Evolutionary conservation across 129 eudicot genomes (phyloP).

Genomic region (Pseudognaphalium luteoalbum): DNA sequence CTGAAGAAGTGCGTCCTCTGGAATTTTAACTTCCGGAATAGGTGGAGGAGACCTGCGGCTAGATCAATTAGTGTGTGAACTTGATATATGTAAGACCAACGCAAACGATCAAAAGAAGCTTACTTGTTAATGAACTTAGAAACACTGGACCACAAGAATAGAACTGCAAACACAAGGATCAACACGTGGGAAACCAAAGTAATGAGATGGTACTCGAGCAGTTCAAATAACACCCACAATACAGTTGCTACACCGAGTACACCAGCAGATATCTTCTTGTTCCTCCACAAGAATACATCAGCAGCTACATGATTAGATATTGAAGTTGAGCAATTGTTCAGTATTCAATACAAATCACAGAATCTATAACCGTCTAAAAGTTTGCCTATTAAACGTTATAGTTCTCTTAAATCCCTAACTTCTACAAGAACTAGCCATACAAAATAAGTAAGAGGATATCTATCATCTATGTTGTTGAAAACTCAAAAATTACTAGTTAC

Average conservation of each 20-base stretch:
- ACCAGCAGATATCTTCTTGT: slow-evolving; percentile 73
- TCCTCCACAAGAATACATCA: slow-evolving; percentile 80
- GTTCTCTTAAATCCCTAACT: slow-evolving; percentile 14
- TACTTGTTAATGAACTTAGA: slow-evolving; percentile 63
- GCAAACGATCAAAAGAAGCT: background rate
- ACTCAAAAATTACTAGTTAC: background rate
- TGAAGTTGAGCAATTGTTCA: slow-evolving; percentile 1
- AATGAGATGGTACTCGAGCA: slow-evolving; percentile 69
- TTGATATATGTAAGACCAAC: background rate
- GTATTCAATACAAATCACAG: slow-evolving; percentile 1
- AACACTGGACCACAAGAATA: slow-evolving; percentile 73
- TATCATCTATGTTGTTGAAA: no score
- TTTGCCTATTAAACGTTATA: background rate
- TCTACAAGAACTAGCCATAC: background rate
- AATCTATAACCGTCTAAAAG: slow-evolving; percentile 1
- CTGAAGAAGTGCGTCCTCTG: slow-evolving; percentile 57
- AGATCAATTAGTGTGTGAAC: slow-evolving; percentile 9
- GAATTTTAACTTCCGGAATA: slow-evolving; percentile 65
- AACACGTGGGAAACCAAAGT: slow-evolving; percentile 56
- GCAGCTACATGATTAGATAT: slow-evolving; percentile 50
- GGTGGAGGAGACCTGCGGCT: slow-evolving; percentile 54
- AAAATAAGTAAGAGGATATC: no score
- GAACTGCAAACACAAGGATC: slow-evolving; percentile 53
- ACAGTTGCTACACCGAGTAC: slow-evolving; percentile 70
- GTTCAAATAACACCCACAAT: slow-evolving; percentile 65